phyloP scores from a whole-genome alignment of 495 filamentous ascomycete genomes.

The Hypoxylon fragiforme region DNA sequence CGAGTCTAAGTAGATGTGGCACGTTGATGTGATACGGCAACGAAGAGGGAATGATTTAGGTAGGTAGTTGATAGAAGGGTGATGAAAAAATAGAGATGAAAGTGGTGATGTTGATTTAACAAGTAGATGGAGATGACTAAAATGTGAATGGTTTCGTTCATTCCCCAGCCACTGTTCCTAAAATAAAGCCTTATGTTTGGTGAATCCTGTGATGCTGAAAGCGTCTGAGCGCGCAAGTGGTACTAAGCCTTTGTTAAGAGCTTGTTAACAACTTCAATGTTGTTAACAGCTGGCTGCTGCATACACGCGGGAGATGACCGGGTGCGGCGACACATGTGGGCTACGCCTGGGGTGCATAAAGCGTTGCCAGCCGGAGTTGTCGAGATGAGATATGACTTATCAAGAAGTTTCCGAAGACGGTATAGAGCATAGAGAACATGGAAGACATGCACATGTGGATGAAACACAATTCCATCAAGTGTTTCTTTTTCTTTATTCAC shows the following conservation, averaged over 20 bases:
- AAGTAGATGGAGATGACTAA: slow-evolving; percentile 29
- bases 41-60: too few species aligned
- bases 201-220: slow-evolving; percentile 22
- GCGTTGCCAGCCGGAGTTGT: slow-evolving; percentile 26
- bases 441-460: too few species aligned
- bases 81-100: slow-evolving; percentile 11
- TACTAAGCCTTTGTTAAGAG: slow-evolving; percentile 26
- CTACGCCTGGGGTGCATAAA: slow-evolving; percentile 21
- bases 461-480: slow-evolving; percentile 24
- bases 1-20: too few species aligned
- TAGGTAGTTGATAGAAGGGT: neutral
- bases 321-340: slow-evolving; percentile 29
- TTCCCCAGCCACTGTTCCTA: slow-evolving; percentile 14
- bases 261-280: too few species aligned
- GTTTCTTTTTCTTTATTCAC: neutral
- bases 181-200: neutral
- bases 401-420: slow-evolving; percentile 29
- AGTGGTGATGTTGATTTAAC: slow-evolving; percentile 9
- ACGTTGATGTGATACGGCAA: too few species aligned
- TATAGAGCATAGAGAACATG: too few species aligned
- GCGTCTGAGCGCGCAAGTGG: slow-evolving; percentile 11
- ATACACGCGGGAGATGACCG: slow-evolving; percentile 16
- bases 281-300: too few species aligned
- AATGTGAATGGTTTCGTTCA: slow-evolving; percentile 3
- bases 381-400: slow-evolving; percentile 8